Percentiles rank a stretch among this genome's conserved stretches.
phyloP scores from a whole-genome alignment of 2,329 filamentous ascomycete genomes.

The Dactylonectria macrodidyma region DNA sequence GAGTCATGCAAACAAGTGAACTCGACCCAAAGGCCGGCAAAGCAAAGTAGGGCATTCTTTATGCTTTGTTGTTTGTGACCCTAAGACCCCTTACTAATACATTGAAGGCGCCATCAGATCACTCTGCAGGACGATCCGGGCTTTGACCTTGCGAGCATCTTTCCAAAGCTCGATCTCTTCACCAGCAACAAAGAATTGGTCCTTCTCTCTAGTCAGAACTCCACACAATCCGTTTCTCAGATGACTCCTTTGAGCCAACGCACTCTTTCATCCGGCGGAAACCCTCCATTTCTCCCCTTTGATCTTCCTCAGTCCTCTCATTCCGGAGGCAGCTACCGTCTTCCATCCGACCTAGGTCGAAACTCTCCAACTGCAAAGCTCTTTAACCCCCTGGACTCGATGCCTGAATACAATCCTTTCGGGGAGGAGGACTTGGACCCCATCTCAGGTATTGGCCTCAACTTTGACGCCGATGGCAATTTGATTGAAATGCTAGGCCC shows the following conservation, averaged over 20 bases:
- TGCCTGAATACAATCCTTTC: conserved; percentile 52
- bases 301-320: conserved; percentile 54
- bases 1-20: conserved; percentile 65
- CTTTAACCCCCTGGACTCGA: conserved; percentile 35
- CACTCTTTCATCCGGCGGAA: conserved; percentile 49
- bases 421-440: conserved; percentile 57
- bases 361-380: conserved; percentile 48
- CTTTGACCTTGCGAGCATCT: conserved; percentile 65
- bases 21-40: conserved; percentile 81
- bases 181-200: conserved; percentile 53
- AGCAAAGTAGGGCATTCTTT: conserved; percentile 74
- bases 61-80: conserved; percentile 48
- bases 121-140: conserved; percentile 85
- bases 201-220: conserved; percentile 54
- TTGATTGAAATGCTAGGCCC: conserved; percentile 58
- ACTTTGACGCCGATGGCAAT: conserved; percentile 68
- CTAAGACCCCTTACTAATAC: conserved; percentile 21
- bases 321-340: conserved; percentile 50
- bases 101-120: conserved; percentile 79
- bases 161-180: conserved; percentile 55
- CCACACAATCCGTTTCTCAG: conserved; percentile 59
- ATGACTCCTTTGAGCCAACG: conserved; percentile 59
- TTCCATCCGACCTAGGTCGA: conserved; percentile 54
- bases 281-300: conserved; percentile 48
- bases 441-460: conserved; percentile 60